Percentiles rank a stretch among this genome's conserved stretches.
These are phyloP conservation scores for Alternaria sp. DNA, from an alignment of 2,329 filamentous ascomycete genomes.

Conservation along the genomic window DNA sequence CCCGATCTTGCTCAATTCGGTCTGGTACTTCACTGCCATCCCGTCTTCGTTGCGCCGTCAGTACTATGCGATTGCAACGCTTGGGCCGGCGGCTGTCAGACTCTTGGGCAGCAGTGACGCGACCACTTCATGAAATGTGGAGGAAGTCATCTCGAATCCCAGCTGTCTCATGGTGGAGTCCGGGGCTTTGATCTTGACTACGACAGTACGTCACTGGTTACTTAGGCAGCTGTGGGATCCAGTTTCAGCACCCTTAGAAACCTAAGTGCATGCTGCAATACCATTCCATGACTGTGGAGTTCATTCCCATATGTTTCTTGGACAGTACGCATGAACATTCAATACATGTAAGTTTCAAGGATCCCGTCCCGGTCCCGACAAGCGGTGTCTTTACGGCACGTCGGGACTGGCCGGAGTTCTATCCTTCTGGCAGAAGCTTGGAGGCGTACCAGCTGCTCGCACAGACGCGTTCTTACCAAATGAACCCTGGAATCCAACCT, in stretches of 20 bases:
- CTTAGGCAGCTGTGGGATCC: background rate
- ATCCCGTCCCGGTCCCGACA: slow-evolving; percentile 6
- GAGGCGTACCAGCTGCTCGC: slow-evolving; percentile 1
- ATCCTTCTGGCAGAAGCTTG: slow-evolving; percentile 15
- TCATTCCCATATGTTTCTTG: background rate
- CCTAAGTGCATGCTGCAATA: background rate
- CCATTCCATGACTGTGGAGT: background rate
- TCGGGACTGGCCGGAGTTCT: slow-evolving; percentile 17
- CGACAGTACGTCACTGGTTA: background rate
- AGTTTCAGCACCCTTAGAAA: background rate
- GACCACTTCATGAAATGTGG: slow-evolving; percentile 3
- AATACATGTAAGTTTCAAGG: background rate
- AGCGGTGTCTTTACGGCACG: slow-evolving; percentile 18
- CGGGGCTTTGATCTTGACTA: background rate
- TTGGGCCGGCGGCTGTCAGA: background rate
- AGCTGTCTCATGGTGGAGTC: background rate
- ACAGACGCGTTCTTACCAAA: slow-evolving; percentile 4
- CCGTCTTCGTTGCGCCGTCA: slow-evolving; percentile 2
- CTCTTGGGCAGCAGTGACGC: background rate
- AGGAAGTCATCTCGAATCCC: background rate
- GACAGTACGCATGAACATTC: background rate
- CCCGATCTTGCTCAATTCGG: background rate
- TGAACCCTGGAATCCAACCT: slow-evolving; percentile 12
- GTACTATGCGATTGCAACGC: background rate
- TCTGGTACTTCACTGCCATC: background rate